phyloP scores from a whole-genome alignment of 2,329 filamentous ascomycete species.

The Penicillium oxalicum region DNA sequence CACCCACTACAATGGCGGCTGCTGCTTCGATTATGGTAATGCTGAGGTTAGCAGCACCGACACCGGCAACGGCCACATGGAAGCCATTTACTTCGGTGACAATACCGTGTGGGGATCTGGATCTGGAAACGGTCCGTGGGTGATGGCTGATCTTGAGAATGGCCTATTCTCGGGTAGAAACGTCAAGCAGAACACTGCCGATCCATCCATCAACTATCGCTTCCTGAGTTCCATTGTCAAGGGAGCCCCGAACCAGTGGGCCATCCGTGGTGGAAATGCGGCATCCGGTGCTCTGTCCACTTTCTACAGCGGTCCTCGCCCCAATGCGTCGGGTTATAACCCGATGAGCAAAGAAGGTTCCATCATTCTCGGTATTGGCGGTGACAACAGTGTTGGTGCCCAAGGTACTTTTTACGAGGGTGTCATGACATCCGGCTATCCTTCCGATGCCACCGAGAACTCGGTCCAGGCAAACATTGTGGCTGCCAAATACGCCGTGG shows the following conservation, averaged over 20 bases:
- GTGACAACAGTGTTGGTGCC: constrained; percentile 55
- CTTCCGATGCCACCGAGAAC: constrained; percentile 54
- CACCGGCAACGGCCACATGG: constrained; percentile 61
- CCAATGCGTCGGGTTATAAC: constrained; percentile 50
- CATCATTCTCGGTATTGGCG: constrained; percentile 65
- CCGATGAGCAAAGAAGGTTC: constrained; percentile 60
- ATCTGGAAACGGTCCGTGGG: constrained; percentile 56
- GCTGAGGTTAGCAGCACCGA: constrained; percentile 49
- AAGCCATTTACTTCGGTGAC: constrained; percentile 60
- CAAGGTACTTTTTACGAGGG: constrained; percentile 63
- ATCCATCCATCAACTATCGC: constrained; percentile 50
- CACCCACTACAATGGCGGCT: constrained; percentile 30
- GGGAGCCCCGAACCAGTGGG: constrained; percentile 52
- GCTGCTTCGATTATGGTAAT: constrained; percentile 53
- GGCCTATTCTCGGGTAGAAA: constrained; percentile 55
- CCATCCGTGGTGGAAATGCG: constrained; percentile 54
- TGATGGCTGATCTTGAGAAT: constrained; percentile 66
- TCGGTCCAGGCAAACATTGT: constrained; percentile 56
- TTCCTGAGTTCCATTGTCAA: constrained; percentile 56
- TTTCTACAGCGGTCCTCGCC: constrained; percentile 54
- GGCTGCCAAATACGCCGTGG: constrained; percentile 50
- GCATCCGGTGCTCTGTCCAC: constrained; percentile 52
- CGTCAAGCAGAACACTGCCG: constrained; percentile 43
- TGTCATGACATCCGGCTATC: constrained; percentile 58
- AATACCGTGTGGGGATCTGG: constrained; percentile 53